Conservation (phyloP, 2,329 filamentous ascomycete genomes). For the Botrytis elliptica region DNA sequence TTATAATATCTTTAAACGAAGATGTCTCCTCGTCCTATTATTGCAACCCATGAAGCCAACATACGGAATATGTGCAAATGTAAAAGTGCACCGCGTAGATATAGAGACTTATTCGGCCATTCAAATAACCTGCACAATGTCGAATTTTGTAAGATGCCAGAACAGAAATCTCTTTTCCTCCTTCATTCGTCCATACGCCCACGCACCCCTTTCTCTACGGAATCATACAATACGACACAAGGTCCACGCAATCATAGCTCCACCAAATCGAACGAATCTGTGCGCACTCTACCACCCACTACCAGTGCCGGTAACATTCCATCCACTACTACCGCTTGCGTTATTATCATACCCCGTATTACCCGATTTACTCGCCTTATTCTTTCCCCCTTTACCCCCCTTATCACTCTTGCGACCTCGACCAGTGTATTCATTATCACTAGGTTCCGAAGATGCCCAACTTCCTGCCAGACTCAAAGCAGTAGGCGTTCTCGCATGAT, state of each 20-base stretch:
- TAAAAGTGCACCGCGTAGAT: neutral
- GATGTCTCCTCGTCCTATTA: neutral
- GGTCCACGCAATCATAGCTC: neutral
- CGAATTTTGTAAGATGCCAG: neutral
- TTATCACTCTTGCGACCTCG: neutral
- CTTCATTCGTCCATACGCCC: neutral
- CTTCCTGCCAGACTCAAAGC: constrained; percentile 13
- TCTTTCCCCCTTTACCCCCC: neutral
- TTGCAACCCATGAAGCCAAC: neutral
- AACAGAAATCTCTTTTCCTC: neutral
- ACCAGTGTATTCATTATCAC: neutral
- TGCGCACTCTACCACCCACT: neutral
- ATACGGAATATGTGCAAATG: neutral
- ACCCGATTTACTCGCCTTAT: neutral
- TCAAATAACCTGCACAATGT: neutral
- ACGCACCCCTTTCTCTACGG: too few species aligned
- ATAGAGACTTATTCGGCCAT: neutral
- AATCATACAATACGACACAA: neutral
- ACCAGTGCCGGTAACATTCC: neutral
- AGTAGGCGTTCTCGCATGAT: neutral
- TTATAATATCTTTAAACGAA: neutral
- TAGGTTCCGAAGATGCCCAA: neutral
- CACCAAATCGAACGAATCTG: neutral
- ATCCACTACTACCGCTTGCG: neutral
- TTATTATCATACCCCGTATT: neutral